phyloP scores from a whole-genome alignment of 2,329 filamentous ascomycete genomes.

The Penicillium italicum region DNA sequence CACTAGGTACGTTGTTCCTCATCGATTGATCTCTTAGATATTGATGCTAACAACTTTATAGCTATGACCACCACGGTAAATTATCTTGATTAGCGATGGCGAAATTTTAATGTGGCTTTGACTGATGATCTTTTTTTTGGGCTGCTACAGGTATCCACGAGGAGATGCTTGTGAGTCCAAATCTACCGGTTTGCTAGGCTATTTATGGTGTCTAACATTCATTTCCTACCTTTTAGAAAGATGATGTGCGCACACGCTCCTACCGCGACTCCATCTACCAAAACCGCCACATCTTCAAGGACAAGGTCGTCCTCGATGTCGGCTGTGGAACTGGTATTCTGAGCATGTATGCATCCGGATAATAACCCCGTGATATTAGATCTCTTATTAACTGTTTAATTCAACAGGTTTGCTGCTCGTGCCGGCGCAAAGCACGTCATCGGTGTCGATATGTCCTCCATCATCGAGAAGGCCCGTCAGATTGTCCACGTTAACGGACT shows the following conservation, averaged over 20 bases:
- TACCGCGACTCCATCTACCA: constrained; percentile 98
- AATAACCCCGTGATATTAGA: constrained; percentile 10
- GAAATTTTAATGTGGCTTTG: constrained; percentile 12
- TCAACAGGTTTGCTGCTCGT: constrained; percentile 83
- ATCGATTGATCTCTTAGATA: constrained; percentile 1
- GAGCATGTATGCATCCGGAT: constrained; percentile 70
- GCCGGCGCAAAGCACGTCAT: constrained; percentile 98
- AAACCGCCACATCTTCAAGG: constrained; percentile 90
- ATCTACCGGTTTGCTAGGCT: constrained; percentile 4
- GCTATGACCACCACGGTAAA: constrained; percentile 97
- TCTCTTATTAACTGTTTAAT: constrained; percentile 14
- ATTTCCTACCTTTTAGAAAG: constrained; percentile 62
- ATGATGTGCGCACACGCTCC: constrained; percentile 92
- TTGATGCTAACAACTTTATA: constrained; percentile 41
- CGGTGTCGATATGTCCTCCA: constrained; percentile 98
- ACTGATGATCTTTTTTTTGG: constrained; percentile 27
- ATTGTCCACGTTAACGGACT: constrained; percentile 92
- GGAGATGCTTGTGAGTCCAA: constrained; percentile 83
- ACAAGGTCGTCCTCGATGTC: constrained; percentile 92
- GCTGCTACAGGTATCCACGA: constrained; percentile 75
- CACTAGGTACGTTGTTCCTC: constrained; percentile 67
- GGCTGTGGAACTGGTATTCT: constrained; percentile 97
- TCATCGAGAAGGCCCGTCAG: constrained; percentile 96
- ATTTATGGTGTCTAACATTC: neutral
- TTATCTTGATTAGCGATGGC: constrained; percentile 26